Percentiles rank a stretch among this genome's conserved stretches.
phyloP scores from a whole-genome alignment of 768 basidiomycete genomes.

The Podaxis sp. region DNA sequence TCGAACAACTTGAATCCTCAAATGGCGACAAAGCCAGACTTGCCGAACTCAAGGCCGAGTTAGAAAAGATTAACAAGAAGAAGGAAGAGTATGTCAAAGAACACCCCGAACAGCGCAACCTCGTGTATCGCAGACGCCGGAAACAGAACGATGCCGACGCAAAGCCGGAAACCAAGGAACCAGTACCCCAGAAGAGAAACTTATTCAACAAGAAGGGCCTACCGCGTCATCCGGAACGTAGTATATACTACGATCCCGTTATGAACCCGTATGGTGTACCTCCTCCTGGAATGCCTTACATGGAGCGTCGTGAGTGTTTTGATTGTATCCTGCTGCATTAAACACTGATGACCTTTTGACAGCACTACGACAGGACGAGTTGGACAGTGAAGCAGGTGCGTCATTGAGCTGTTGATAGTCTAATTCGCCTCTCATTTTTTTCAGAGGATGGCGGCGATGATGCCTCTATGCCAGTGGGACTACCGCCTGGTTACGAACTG shows the following conservation, averaged over 20 bases:
- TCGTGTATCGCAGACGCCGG: conserved; percentile 68
- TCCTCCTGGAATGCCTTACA: conserved; percentile 97
- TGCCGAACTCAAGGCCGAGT: conserved; percentile 69
- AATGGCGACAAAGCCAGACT: conserved; percentile 64
- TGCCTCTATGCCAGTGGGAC: conserved; percentile 63
- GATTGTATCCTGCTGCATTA: background rate
- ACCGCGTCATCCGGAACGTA: conserved; percentile 87
- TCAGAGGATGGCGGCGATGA: conserved; percentile 50
- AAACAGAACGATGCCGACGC: conserved; percentile 37
- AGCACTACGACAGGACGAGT: conserved; percentile 66
- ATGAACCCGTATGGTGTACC: conserved; percentile 94
- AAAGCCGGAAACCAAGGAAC: conserved; percentile 34
- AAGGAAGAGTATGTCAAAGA: conserved; percentile 92
- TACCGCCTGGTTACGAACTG: conserved; percentile 53
- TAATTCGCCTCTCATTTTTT: background rate
- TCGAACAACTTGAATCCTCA: conserved; percentile 59
- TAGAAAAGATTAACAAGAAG: conserved; percentile 78
- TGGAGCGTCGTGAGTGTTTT: conserved; percentile 74
- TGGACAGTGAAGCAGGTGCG: conserved; percentile 54
- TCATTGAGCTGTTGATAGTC: conserved; percentile 19
- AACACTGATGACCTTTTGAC: background rate
- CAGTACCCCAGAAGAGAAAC: conserved; percentile 56
- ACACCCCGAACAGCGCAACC: conserved; percentile 88
- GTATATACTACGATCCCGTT: conserved; percentile 88
- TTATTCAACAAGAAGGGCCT: conserved; percentile 83